phyloP scores from a whole-genome alignment of 106 monocot genomes.

The Posidonia australis region DNA sequence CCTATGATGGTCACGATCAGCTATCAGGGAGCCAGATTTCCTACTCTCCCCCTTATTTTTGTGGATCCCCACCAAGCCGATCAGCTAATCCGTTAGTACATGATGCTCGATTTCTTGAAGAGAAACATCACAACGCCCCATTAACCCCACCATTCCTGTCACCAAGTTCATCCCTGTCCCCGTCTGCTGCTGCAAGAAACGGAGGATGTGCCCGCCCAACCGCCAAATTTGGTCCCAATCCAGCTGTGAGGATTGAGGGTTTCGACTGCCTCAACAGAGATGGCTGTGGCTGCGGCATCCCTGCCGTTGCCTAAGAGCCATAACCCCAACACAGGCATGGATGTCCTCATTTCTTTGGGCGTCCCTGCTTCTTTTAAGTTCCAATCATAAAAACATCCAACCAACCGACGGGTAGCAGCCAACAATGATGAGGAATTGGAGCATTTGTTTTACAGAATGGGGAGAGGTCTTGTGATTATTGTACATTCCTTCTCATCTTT shows the following conservation, averaged over 20 bases:
- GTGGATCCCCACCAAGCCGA: constrained; percentile 61
- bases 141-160: background rate
- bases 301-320: constrained; percentile 17
- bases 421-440: background rate
- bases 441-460: background rate
- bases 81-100: constrained; percentile 49
- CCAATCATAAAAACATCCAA: background rate
- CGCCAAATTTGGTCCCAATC: constrained; percentile 16
- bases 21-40: constrained; percentile 5
- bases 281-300: constrained; percentile 10
- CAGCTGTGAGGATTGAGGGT: constrained; percentile 21
- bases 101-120: constrained; percentile 50
- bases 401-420: background rate
- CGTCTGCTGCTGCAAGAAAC: background rate
- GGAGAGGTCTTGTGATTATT: constrained; percentile 11
- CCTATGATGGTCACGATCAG: constrained; percentile 1
- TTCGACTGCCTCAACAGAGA: constrained; percentile 17
- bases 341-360: no score
- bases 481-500: background rate
- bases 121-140: constrained; percentile 3
- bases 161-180: constrained; percentile 3
- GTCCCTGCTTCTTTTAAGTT: background rate
- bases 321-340: no score
- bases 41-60: constrained; percentile 47
- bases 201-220: constrained; percentile 5